phyloP scores from a whole-genome alignment of 1,284 basidiomycete genomes.

The Ustilago tritici region DNA sequence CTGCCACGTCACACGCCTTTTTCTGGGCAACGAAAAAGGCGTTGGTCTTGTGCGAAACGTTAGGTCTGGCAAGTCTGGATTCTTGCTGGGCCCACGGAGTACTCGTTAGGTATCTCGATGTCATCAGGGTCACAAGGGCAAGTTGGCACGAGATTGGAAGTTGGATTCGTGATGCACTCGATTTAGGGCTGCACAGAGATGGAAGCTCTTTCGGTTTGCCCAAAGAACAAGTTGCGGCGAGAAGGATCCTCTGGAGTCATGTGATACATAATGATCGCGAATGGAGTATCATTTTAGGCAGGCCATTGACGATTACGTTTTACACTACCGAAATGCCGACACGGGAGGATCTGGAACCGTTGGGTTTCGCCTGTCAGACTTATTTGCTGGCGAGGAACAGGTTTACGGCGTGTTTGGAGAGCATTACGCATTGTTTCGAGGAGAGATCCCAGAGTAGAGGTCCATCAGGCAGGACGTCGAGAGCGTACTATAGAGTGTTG shows the following conservation, averaged over 20 bases:
- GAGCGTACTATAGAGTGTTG: constrained; percentile 47
- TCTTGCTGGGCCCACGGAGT: constrained; percentile 54
- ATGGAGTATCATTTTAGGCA: constrained; percentile 51
- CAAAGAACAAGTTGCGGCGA: constrained; percentile 46
- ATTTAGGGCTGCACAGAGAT: constrained; percentile 47
- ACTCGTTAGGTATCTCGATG: constrained; percentile 48
- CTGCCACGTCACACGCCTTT: constrained; percentile 45
- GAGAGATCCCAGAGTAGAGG: constrained; percentile 40
- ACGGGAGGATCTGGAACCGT: constrained; percentile 43
- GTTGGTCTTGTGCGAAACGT: constrained; percentile 47
- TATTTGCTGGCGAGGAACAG: constrained; percentile 48
- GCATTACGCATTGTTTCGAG: constrained; percentile 52
- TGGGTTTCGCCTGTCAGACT: constrained; percentile 49
- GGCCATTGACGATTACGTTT: constrained; percentile 50
- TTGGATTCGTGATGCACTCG: constrained; percentile 50
- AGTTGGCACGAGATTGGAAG: constrained; percentile 54
- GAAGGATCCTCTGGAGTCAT: constrained; percentile 49
- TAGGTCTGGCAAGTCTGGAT: constrained; percentile 47
- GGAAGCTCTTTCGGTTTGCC: constrained; percentile 49
- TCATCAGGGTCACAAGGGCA: constrained; percentile 46
- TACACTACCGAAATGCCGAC: constrained; percentile 52
- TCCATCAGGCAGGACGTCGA: constrained; percentile 29
- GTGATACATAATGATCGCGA: constrained; percentile 57
- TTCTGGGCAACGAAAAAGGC: constrained; percentile 56
- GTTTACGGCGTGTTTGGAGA: constrained; percentile 42